A percentile compares a stretch with the other conserved stretches of the same genome.
phyloP scores from a whole-genome alignment of 108 stramenopile genomes.

The Aurantiochytrium sp. region DNA sequence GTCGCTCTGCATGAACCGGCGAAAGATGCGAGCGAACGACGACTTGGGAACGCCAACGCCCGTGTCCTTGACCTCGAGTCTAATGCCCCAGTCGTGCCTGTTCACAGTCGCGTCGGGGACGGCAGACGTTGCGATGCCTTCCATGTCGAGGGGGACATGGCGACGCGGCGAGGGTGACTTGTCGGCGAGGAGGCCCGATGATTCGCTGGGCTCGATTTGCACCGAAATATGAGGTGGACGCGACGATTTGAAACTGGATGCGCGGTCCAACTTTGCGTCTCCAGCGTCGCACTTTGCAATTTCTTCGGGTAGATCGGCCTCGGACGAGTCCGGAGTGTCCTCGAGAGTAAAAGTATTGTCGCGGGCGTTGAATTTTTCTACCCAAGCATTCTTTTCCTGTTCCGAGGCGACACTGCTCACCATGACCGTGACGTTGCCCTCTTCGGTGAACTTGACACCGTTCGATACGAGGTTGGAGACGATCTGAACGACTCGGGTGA shows the following conservation, averaged over 20 bases:
- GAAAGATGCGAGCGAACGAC: background rate
- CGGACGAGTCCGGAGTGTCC: too few relatives aligned
- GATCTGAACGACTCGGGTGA: background rate
- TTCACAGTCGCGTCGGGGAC: too few relatives aligned
- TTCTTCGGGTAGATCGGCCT: too few relatives aligned
- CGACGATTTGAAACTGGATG: too few relatives aligned
- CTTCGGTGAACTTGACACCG: background rate
- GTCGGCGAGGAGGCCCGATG: too few relatives aligned
- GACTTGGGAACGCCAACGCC: background rate
- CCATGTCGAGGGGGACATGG: too few relatives aligned
- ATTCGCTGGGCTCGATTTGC: too few relatives aligned
- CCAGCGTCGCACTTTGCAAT: too few relatives aligned
- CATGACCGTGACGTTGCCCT: background rate
- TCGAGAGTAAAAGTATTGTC: background rate
- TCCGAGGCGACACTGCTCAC: background rate
- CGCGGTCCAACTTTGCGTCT: too few relatives aligned
- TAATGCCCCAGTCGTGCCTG: background rate
- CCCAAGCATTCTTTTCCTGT: background rate
- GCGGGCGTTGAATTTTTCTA: background rate
- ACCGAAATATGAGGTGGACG: too few relatives aligned
- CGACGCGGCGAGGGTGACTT: too few relatives aligned
- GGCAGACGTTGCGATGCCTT: too few relatives aligned
- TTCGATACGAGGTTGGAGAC: background rate
- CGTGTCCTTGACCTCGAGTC: background rate
- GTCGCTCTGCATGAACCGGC: slow-evolving; percentile 4